Percentiles rank a stretch among this genome's conserved stretches.
Conservation (phyloP, 2,329 filamentous ascomycete genomes). For the Dryadomyces sulphureus region DNA sequence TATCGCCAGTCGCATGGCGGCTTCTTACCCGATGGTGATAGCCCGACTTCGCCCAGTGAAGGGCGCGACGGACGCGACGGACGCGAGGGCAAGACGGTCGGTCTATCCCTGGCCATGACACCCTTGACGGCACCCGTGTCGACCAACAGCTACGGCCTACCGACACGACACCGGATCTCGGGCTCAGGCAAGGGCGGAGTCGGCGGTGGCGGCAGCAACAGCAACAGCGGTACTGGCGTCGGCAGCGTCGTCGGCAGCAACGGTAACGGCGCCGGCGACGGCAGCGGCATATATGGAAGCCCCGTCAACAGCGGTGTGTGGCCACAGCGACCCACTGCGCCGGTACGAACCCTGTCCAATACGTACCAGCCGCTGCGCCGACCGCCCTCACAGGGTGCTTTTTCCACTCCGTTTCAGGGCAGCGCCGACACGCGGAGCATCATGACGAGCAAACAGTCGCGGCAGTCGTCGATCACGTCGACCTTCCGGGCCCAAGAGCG, state of each 20-base stretch:
- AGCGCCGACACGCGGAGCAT: conserved; percentile 20
- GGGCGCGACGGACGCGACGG: conserved; percentile 2
- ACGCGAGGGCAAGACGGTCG: conserved; percentile 13
- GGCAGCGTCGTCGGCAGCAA: conserved; percentile 7
- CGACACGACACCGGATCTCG: conserved; percentile 4
- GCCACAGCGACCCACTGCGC: conserved; percentile 51
- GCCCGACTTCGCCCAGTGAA: conserved; percentile 18
- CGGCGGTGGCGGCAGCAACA: conserved; percentile 10
- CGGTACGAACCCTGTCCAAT: conserved; percentile 59
- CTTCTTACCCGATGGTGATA: conserved; percentile 30
- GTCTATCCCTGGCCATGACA: conserved; percentile 3
- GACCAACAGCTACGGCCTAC: conserved; percentile 6
- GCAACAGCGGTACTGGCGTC: conserved; percentile 6
- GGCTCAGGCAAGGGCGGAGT: conserved; percentile 6
- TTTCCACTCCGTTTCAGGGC: conserved; percentile 8
- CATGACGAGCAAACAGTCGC: not conserved
- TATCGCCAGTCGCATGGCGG: conserved; percentile 20
- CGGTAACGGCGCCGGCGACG: conserved; percentile 14
- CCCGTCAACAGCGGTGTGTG: not conserved
- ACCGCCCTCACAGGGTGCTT: conserved; percentile 18
- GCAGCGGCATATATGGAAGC: not conserved
- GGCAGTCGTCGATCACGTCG: conserved; percentile 24
- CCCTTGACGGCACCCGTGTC: conserved; percentile 8
- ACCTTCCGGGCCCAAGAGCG: conserved; percentile 66
- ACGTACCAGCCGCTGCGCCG: conserved; percentile 59